Evolutionary conservation across 2,329 filamentous ascomycete species (phyloP), one percentile per base, ranked within the genome.

Genomic region (Pseudogymnoascus sp.): DNA sequence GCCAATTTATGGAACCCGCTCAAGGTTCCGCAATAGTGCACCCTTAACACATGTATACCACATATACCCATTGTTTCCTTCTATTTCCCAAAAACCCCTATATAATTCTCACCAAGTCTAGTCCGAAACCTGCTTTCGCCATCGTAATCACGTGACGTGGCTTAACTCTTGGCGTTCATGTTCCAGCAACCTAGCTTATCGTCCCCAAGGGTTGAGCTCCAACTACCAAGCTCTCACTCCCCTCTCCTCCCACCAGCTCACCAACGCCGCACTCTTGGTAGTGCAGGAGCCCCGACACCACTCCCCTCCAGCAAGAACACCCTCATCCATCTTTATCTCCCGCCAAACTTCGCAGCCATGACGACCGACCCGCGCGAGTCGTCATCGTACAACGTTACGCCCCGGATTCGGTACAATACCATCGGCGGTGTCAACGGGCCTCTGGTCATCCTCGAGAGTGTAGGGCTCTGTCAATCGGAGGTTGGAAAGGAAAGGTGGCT

Each of bases 351-450:
- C 48, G 48, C 48, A 55, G 27, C 27, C 48, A 55, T 55, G 48
- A 55, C 48, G 48, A 55, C 48, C 48, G 72, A 74, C 61, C 71
- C 71, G 63, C 66, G 72, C 66, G 72, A 74, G 61, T 72, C 72
- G 60, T 74, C 72, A 63, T 74, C 72, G 62, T 74, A 72, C 68
- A 70, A 67, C 65, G 71, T 90, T 74, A 83, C 86, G 74, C 87
- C 87, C 69, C 81, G 87, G 74, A 83, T 97, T 78, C 87, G 89
- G 73, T 99, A 99, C 86, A 99, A 99, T 82, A 99, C 94, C 71
- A 92, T 99, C 74, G 91, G 92, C 74, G 93, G 93, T 81, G 88
- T 99, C 78, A 99, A 99, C 80, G 94, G 94, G 64, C 94, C 94
- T 72, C 85, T 99, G 77, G 94, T 99, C 74, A 93, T 99, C 74